These are phyloP conservation scores for Erysiphe neolycopersici DNA, from an alignment of 2,329 filamentous ascomycete genomes.

Conservation along the genomic window DNA sequence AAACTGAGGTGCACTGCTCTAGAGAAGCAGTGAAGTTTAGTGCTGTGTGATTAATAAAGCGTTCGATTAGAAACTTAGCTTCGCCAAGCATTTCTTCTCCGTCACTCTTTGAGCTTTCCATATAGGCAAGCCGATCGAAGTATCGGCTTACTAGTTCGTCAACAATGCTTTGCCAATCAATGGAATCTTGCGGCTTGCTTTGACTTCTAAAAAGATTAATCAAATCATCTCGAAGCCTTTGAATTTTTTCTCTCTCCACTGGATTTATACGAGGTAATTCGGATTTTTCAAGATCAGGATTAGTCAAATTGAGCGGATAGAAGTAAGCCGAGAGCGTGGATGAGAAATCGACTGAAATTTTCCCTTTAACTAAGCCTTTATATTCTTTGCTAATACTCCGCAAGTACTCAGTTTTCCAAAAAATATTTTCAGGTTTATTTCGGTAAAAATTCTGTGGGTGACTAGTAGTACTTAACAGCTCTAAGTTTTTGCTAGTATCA, in stretches of 20 bases:
- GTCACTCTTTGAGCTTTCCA: slow-evolving; percentile 4
- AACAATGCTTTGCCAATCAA: slow-evolving; percentile 34
- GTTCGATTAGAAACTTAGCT: slow-evolving; percentile 17
- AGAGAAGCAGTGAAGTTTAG: slow-evolving; percentile 16
- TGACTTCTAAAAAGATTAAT: slow-evolving; percentile 15
- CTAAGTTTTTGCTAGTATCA: no score
- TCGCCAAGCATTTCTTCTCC: slow-evolving; percentile 13
- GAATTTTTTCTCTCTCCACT: slow-evolving; percentile 8
- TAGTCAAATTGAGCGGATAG: no score
- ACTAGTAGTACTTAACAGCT: no score
- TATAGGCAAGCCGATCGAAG: slow-evolving; percentile 21
- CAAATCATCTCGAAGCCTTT: slow-evolving; percentile 19
- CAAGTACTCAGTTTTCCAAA: no score
- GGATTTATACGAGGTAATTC: no score
- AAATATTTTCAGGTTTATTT: no score
- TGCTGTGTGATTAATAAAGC: slow-evolving; percentile 19
- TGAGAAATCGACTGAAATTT: no score
- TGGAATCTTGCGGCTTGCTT: slow-evolving; percentile 2
- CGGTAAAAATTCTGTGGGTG: no score
- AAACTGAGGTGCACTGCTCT: slow-evolving; percentile 21
- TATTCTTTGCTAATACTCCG: no score
- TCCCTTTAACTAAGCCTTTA: no score
- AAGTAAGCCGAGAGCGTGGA: no score
- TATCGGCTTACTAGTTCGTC: slow-evolving; percentile 42
- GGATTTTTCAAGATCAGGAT: no score